Base-by-base conservation (phyloP, 75 land plant species). In the Pinus albicaulis region DNA sequence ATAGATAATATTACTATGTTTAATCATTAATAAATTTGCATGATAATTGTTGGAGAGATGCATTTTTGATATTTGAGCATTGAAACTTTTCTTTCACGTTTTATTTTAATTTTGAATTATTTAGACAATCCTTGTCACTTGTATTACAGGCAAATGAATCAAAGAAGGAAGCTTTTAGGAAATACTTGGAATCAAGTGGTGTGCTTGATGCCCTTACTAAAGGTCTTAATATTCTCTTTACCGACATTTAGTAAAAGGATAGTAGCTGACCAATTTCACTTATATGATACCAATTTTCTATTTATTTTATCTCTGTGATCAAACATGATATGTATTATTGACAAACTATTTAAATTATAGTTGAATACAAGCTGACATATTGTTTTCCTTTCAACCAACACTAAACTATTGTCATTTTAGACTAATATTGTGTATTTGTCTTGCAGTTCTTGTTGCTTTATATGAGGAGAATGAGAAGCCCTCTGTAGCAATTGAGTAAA, bases 391-490 rank as follows among this genome's bases (percentile, higher is more conserved):
- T 76, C 48, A 12, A 31, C 22, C 38, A 25, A 60, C 7, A 59
- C 31, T 59, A 7, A 19, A 15, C 12, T 13, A 59, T 74, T 79
- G 8, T 38, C 60, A 31, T 55, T 20, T 59, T 56, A 24, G 57
- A 14, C 36, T 77, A 19, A 62, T 34, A 1, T n/a, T 11, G 7
- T 75, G 48, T 31, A 11, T 76, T 24, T 58, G 15, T 7, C 59
- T 57, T 80, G 76, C 79, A 96, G 99, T 96, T 73, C 90, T 96
- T 70, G 99, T 96, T 76, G 86, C 90, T 58, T 66, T 96, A 22
- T 96, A 94, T 82, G 99, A 96, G 78, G 98, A 96, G 79, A 85
- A 90, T 70, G 95, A 96, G 53, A 96, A 94, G 73, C 99, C 99
- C 60, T 76, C 92, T n/a, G 82, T 87, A 74, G 98, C 99, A 53